phyloP scores from a whole-genome alignment of 2,329 filamentous ascomycete species.

The Cryphonectria radicalis region DNA sequence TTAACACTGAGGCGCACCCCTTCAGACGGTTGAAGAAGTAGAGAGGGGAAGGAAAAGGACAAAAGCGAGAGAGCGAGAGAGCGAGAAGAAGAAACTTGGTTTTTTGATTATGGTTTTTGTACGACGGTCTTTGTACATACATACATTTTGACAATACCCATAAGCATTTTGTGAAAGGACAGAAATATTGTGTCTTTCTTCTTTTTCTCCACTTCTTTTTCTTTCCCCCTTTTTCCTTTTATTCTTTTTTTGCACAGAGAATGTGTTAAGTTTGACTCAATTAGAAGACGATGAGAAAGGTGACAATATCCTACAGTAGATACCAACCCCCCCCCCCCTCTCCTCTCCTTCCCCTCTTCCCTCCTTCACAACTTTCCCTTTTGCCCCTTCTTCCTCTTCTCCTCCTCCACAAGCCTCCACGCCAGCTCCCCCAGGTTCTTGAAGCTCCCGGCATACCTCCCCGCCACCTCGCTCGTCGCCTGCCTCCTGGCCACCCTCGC shows the following conservation, averaged over 20 bases:
- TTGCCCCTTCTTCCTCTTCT: constrained; percentile 34
- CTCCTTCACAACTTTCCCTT: constrained; percentile 14
- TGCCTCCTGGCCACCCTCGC: constrained; percentile 83
- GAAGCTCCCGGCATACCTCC: constrained; percentile 70
- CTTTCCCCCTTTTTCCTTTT: neutral
- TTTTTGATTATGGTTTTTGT: neutral
- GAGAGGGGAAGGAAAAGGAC: neutral
- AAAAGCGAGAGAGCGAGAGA: neutral
- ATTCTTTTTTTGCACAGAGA: neutral
- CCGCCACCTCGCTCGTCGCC: constrained; percentile 85
- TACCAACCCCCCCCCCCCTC: neutral
- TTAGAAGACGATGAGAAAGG: neutral
- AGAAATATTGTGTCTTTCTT: neutral
- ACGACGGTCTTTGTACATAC: neutral
- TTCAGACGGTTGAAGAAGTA: constrained; percentile 20
- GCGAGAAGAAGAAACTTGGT: neutral
- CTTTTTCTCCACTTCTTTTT: neutral
- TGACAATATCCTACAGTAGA: neutral
- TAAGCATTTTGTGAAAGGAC: neutral
- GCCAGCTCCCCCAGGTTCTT: constrained; percentile 76
- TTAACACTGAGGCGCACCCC: constrained; percentile 30
- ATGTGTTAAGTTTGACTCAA: neutral
- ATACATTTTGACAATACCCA: constrained; percentile 5
- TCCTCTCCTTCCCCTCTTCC: no score
- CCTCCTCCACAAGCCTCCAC: constrained; percentile 70